A percentile compares a stretch with the other conserved stretches of the same genome.
phyloP scores from a whole-genome alignment of 2,329 filamentous ascomycete species.

The Plenodomus biglobosus region DNA sequence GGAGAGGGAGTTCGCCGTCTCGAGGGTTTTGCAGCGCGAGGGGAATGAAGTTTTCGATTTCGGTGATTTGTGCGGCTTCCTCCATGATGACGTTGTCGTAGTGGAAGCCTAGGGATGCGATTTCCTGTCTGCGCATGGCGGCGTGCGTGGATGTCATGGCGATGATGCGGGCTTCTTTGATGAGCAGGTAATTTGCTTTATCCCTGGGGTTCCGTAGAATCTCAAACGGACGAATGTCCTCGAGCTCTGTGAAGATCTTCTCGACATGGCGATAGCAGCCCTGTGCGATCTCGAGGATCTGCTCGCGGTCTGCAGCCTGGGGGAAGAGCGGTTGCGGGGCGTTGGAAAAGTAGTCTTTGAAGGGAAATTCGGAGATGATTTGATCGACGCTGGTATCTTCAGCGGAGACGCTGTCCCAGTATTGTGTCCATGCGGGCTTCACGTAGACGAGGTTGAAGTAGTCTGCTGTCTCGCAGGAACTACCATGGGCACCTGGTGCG shows the following conservation, averaged over 20 bases:
- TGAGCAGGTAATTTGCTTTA: constrained; percentile 92
- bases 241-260: constrained; percentile 88
- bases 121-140: constrained; percentile 89
- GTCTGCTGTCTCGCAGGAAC: constrained; percentile 92
- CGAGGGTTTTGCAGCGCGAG: constrained; percentile 84
- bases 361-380: constrained; percentile 77
- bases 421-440: constrained; percentile 83
- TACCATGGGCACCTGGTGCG: constrained; percentile 91
- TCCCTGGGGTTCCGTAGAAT: constrained; percentile 85
- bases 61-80: constrained; percentile 96
- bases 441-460: constrained; percentile 96
- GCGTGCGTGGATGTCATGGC: constrained; percentile 99
- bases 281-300: constrained; percentile 72
- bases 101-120: constrained; percentile 87
- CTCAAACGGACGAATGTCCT: constrained; percentile 93
- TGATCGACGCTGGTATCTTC: constrained; percentile 60
- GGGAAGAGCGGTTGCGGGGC: constrained; percentile 86
- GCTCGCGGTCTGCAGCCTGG: constrained; percentile 62
- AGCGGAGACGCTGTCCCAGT: constrained; percentile 65
- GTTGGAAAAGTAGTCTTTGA: constrained; percentile 82
- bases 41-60: constrained; percentile 95
- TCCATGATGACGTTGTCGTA: constrained; percentile 99
- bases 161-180: constrained; percentile 94
- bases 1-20: constrained; percentile 71
- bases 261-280: constrained; percentile 88